These are phyloP conservation scores for Beverwykella pulmonaria DNA, from an alignment of 495 filamentous ascomycete genomes.

Conservation along the genomic window DNA sequence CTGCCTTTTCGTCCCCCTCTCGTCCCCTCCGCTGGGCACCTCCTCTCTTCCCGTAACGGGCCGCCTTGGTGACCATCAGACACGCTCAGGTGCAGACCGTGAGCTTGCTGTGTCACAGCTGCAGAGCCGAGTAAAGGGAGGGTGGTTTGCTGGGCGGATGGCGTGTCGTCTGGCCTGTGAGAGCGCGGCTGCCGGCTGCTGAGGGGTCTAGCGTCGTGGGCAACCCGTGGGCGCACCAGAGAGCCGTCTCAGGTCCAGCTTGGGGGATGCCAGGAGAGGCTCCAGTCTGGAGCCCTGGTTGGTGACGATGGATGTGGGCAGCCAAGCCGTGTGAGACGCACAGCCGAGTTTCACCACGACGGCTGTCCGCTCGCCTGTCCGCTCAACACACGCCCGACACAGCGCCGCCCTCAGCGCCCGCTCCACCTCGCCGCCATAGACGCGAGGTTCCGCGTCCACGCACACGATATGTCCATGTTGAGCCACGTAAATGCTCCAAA, in stretches of 20 bases:
- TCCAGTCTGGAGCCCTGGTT: not conserved
- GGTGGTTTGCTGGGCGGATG: not conserved
- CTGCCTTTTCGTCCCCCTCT: not conserved
- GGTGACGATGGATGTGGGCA: not conserved
- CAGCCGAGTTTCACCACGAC: slow-evolving; percentile 15
- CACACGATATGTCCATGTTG: too few species aligned
- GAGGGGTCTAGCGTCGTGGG: slow-evolving; percentile 4
- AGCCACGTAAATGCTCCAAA: too few species aligned
- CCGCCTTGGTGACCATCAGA: not conserved
- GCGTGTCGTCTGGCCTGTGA: slow-evolving; percentile 5
- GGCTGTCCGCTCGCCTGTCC: not conserved
- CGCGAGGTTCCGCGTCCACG: not conserved
- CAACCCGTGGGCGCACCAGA: not conserved
- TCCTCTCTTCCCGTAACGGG: too few species aligned
- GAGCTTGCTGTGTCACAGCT: not conserved
- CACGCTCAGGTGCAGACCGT: slow-evolving; percentile 3
- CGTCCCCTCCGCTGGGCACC: not conserved
- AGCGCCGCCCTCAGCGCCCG: not conserved
- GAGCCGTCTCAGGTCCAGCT: not conserved
- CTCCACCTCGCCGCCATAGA: not conserved
- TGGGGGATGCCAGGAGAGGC: not conserved
- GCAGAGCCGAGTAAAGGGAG: slow-evolving; percentile 11
- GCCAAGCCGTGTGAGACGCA: slow-evolving; percentile 20
- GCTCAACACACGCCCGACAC: not conserved
- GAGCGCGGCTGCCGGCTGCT: slow-evolving; percentile 13